phyloP scores from a whole-genome alignment of 768 basidiomycete genomes.

The Basidioascus undulatus region DNA sequence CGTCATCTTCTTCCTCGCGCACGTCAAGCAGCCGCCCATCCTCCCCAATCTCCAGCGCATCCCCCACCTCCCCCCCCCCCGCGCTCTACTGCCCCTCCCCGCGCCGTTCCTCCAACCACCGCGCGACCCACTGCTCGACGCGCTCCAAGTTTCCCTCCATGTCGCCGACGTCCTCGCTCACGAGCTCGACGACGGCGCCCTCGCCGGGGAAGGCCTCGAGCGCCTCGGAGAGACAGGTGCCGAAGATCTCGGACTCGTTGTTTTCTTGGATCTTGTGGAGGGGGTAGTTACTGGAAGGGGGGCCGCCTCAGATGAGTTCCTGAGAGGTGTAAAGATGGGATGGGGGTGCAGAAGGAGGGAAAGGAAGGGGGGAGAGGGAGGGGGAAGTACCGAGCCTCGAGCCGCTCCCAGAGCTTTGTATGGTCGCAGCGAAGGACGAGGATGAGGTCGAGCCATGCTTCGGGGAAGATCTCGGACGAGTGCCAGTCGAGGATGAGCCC shows the following conservation, averaged over 20 bases:
- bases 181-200: constrained; percentile 64
- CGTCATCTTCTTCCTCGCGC: constrained; percentile 90
- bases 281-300: constrained; percentile 40
- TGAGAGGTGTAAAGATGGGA: background rate
- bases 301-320: background rate
- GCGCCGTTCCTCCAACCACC: constrained; percentile 69
- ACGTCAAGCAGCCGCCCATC: constrained; percentile 91
- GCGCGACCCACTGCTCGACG: constrained; percentile 64
- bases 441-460: constrained; percentile 88
- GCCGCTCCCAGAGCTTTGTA: constrained; percentile 58
- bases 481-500: constrained; percentile 87
- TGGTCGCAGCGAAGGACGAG: constrained; percentile 81
- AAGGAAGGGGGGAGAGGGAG: background rate
- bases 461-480: constrained; percentile 76
- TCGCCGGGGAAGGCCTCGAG: constrained; percentile 58
- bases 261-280: constrained; percentile 94
- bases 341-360: background rate
- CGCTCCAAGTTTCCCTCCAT: constrained; percentile 66
- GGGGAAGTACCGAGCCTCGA: constrained; percentile 50
- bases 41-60: constrained; percentile 89
- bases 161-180: constrained; percentile 51
- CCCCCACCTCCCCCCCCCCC: constrained; percentile 68
- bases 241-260: constrained; percentile 95
- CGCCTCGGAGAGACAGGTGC: constrained; percentile 71
- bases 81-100: no score